A percentile compares a stretch with the other conserved stretches of the same genome.
Conservation (phyloP, 768 basidiomycete species). For the Tulasnella sp. region DNA sequence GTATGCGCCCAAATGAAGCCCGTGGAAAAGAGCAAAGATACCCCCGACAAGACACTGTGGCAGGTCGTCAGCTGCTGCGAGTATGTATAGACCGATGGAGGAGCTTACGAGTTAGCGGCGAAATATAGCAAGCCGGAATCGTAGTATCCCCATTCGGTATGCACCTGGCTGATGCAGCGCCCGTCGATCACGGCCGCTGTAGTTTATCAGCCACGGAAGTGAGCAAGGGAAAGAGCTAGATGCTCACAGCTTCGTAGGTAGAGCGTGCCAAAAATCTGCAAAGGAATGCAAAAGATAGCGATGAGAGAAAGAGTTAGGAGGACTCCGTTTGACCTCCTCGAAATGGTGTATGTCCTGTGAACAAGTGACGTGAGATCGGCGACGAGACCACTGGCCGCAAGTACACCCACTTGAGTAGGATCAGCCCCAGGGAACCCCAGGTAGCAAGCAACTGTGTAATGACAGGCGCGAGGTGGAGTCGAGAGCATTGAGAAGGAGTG, state of each 20-base stretch:
- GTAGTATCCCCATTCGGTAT: slow-evolving; percentile 16
- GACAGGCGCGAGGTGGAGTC: not conserved
- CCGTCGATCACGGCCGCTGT: not conserved
- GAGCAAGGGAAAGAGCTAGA: too few relatives aligned
- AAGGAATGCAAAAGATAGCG: slow-evolving; percentile 13
- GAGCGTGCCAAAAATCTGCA: slow-evolving; percentile 1
- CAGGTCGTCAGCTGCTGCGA: not conserved
- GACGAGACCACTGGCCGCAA: too few relatives aligned
- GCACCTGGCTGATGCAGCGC: not conserved
- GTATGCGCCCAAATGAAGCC: not conserved
- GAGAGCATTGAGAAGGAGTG: not conserved
- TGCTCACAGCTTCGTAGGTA: slow-evolving; percentile 5
- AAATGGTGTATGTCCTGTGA: slow-evolving; percentile 1
- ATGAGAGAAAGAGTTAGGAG: slow-evolving; percentile 12
- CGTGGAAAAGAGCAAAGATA: not conserved
- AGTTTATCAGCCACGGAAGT: not conserved
- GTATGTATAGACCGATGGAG: not conserved
- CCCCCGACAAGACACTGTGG: not conserved
- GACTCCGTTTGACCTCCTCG: slow-evolving; percentile 12
- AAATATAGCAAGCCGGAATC: slow-evolving; percentile 14
- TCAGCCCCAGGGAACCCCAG: not conserved
- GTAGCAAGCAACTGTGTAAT: not conserved
- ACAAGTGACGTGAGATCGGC: too few relatives aligned
- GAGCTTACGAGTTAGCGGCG: not conserved
- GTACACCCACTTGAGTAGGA: not conserved